Evolutionary conservation across 768 basidiomycete species (phyloP), one percentile per base, ranked within the genome.

Genomic region (Russula sp.): DNA sequence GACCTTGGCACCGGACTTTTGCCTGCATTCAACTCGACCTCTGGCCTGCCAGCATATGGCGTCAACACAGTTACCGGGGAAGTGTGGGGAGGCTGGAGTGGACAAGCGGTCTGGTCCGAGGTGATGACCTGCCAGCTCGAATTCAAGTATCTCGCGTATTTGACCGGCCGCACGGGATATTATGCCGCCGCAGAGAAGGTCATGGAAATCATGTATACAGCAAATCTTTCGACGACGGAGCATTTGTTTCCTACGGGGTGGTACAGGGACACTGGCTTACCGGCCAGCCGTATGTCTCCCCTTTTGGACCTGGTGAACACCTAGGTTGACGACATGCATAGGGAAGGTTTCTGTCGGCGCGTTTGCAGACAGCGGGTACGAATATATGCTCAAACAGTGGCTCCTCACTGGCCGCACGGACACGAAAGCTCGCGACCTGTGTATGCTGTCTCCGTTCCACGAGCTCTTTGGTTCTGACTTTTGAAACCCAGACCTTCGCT

Each of bases 121-220:
- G 84, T 90, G 27, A 87, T 85, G 7, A 92, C 83, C 55, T 78
- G 90, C 62, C 92, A 95, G 70, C 73, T 98, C 62, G 95, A 97
- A 73, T 91, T 93, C 73, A 82, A 87, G 65, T 95, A 95, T 68
- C 82, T 98, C 4, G 88, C 89, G 1, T 86, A 91, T 66, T 73
- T 89, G 13, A 94, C 91, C 0, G 89, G 89, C 1, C 85, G 88
- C 57, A 77, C 78, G 44, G 77, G 77, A 45, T 87, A 88, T 69
- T 81, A 79, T 65, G 77, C 83, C 35, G 61, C 85, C 82, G 84
- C 78, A 1, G 77, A 81, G 44, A 73, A 71, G 3, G 75, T 87
- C 39, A 84, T 84, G 67, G 74, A 79, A 47, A 62, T 77, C 22
- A 75, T 91, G 56, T 73, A 72, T 5, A 74, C 80, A 1, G 75